phyloP scores from a whole-genome alignment of 208 protist genomes.

The Wallacemonas rigidus region DNA sequence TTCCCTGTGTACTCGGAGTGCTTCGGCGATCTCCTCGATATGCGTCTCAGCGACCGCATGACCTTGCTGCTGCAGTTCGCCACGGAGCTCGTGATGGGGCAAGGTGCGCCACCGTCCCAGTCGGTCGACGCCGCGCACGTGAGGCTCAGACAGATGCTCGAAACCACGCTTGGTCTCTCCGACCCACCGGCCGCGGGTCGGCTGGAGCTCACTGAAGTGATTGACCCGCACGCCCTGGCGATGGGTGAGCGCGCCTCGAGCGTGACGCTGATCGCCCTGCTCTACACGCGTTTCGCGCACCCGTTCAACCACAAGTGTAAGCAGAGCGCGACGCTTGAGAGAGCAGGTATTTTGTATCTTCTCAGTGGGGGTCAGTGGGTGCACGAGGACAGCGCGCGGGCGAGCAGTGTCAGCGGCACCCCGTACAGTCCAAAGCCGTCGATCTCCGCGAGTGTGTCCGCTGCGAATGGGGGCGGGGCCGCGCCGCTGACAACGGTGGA shows the following conservation, averaged over 20 bases:
- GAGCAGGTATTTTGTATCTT: slow-evolving; percentile 63
- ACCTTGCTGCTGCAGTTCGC: slow-evolving; percentile 81
- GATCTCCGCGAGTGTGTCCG: not conserved
- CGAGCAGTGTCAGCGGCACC: not conserved
- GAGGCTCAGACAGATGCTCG: slow-evolving; percentile 24
- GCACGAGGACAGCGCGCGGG: slow-evolving; percentile 14
- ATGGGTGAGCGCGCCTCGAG: slow-evolving; percentile 61
- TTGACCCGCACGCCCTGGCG: slow-evolving; percentile 76
- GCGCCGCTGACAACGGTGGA: slow-evolving; percentile 21
- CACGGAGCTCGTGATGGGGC: slow-evolving; percentile 70
- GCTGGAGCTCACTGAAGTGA: slow-evolving; percentile 69
- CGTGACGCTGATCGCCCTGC: slow-evolving; percentile 78
- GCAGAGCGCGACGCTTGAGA: slow-evolving; percentile 65
- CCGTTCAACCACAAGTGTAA: slow-evolving; percentile 89
- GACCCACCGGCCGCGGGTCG: slow-evolving; percentile 33
- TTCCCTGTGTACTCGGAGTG: slow-evolving; percentile 88
- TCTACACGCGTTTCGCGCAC: slow-evolving; percentile 88
- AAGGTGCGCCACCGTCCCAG: slow-evolving; percentile 36
- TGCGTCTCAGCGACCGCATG: slow-evolving; percentile 68
- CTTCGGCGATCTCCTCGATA: slow-evolving; percentile 77
- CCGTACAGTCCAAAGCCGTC: not conserved
- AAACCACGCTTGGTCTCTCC: slow-evolving; percentile 27
- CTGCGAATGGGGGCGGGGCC: not conserved
- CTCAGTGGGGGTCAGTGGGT: slow-evolving; percentile 57
- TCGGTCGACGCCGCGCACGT: slow-evolving; percentile 24